Evolutionary conservation across 169 alveolate species (phyloP).

Genomic region (Amoebophrya sp.): DNA sequence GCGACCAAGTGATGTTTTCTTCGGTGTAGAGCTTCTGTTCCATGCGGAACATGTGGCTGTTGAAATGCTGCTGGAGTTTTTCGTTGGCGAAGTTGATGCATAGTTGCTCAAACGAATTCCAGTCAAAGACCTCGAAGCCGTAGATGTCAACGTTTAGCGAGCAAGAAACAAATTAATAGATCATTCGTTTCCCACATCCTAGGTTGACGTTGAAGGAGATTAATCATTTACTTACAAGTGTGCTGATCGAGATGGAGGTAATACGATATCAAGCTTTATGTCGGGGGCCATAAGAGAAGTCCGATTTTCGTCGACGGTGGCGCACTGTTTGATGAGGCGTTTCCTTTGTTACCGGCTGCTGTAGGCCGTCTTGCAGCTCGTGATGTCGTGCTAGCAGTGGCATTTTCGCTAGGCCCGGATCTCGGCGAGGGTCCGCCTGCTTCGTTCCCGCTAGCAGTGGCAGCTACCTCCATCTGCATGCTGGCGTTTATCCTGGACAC

Average conservation of each 20-base stretch:
- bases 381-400: too few species aligned
- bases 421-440: background rate
- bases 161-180: background rate
- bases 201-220: too few species aligned
- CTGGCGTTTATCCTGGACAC: conserved; percentile 44
- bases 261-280: too few species aligned
- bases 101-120: conserved; percentile 97
- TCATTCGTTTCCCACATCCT: background rate
- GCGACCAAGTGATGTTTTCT: conserved; percentile 69
- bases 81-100: conserved; percentile 97
- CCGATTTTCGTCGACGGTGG: too few species aligned
- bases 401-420: too few species aligned
- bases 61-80: conserved; percentile 89
- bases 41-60: conserved; percentile 51
- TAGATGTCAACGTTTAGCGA: conserved; percentile 34
- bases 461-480: background rate
- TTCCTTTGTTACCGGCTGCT: too few species aligned
- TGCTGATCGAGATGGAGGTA: too few species aligned
- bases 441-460: background rate
- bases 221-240: too few species aligned
- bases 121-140: conserved; percentile 53
- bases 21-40: conserved; percentile 50
- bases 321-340: too few species aligned
- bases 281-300: too few species aligned
- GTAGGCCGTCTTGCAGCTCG: too few species aligned